These are phyloP conservation scores for Cephaloascus albidus DNA, from an alignment of 805 yeast genomes.

Conservation along the genomic window DNA sequence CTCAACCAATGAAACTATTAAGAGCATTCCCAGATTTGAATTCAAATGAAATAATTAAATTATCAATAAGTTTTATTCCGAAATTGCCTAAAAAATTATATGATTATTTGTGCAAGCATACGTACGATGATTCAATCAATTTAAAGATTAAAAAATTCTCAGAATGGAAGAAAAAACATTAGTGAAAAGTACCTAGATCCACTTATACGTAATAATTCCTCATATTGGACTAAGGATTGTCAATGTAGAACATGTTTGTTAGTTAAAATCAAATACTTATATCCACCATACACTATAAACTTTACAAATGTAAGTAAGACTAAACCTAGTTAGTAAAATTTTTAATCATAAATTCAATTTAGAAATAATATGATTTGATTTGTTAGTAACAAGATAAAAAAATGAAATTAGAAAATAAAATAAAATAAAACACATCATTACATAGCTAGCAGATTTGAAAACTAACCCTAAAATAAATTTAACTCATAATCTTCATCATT, in stretches of 20 bases:
- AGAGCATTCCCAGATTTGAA: constrained; percentile 66
- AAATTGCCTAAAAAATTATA: constrained; percentile 61
- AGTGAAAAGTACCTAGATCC: too few relatives aligned
- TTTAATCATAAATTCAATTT: too few relatives aligned
- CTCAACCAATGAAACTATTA: constrained; percentile 66
- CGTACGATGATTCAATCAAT: constrained; percentile 36
- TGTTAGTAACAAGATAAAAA: background rate
- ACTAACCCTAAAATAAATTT: constrained; percentile 12
- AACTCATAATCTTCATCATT: constrained; percentile 50
- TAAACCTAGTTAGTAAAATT: background rate
- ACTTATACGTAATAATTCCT: too few relatives aligned
- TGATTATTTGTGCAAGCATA: constrained; percentile 53
- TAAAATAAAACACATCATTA: too few relatives aligned
- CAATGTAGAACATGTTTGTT: too few relatives aligned
- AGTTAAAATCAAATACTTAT: too few relatives aligned
- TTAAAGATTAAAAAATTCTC: constrained; percentile 8
- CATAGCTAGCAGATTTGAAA: too few relatives aligned
- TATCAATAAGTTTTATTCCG: constrained; percentile 73
- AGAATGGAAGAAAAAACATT: background rate
- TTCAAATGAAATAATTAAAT: constrained; percentile 65
- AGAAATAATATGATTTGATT: background rate
- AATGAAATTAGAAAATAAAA: too few relatives aligned
- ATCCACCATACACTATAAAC: too few relatives aligned
- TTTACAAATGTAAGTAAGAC: background rate
- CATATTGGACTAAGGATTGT: too few relatives aligned